Base-by-base conservation (phyloP, 768 basidiomycete genomes). In the Xerocomus brunneocitrinus region DNA sequence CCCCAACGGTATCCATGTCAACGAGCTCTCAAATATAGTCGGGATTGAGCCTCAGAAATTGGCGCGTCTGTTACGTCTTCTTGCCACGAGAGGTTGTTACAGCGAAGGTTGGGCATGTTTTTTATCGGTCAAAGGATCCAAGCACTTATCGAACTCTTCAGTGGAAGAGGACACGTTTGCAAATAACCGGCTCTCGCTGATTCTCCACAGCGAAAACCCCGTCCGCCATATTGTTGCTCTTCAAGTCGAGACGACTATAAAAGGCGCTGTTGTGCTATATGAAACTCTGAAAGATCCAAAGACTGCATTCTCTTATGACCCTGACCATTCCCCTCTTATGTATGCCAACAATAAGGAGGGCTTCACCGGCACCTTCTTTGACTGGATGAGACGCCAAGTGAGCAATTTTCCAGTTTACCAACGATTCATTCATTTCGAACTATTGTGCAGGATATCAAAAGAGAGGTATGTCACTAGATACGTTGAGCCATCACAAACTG, bases 131-230 rank as follows among this genome's bases (percentile, higher is more conserved):
- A 1, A 47, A 28, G 39, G 42, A 50, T 27, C 12, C 0, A 9
- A 27, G 8, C 22, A 16, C 43, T 50, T 10, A 52, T 28, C 31
- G 9, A 0, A 10, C 14, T 8, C 22, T 41, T 40, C 47, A 74
- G 71, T 73, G 27, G 53, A 62, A 14, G 53, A 49, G 5, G 60
- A 70, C 31, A 63, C 64, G 0, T 74, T 71, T 49, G 58, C 68
- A 19, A 73, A 73, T 57, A 73, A 67, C 43, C 68, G 70, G 0
- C 58, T 73, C 7, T 49, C 69, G n/a, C 40, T 67, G 8, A 59
- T 60, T 38, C 57, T 73, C 5, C 62, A 59, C 28, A 58, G 54
- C 12, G 45, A 61, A 24, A 60, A 69, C 28, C 55, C 67, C 27
- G 57, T 60, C 28, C 53, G 50, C 34, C 59, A 62, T 46, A 59